phyloP scores from a whole-genome alignment of 768 basidiomycete species.

The Scleroderma bovista region DNA sequence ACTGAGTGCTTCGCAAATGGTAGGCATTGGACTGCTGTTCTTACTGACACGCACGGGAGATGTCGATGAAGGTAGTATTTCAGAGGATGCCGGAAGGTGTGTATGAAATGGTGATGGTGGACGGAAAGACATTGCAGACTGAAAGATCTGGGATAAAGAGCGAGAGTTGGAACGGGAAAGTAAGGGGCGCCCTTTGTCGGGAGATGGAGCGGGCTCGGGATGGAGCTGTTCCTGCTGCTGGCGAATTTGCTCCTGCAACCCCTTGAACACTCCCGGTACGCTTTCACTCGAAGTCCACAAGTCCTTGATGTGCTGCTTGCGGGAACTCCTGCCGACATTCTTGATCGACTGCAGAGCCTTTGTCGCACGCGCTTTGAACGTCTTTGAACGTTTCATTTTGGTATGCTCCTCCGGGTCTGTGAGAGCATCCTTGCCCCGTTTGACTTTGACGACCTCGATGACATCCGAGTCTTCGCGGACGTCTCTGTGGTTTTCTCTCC shows the following conservation, averaged over 20 bases:
- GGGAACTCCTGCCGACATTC: slow-evolving; percentile 33
- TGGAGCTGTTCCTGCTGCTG: slow-evolving; percentile 11
- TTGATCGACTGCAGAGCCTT: slow-evolving; percentile 43
- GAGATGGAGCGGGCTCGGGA: slow-evolving; percentile 7
- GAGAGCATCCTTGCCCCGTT: slow-evolving; percentile 29
- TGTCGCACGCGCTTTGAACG: slow-evolving; percentile 43
- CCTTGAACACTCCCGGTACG: slow-evolving; percentile 22
- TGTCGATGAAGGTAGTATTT: slow-evolving; percentile 2
- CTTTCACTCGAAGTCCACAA: slow-evolving; percentile 27
- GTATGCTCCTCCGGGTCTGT: slow-evolving; percentile 20
- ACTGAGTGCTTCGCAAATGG: slow-evolving; percentile 11
- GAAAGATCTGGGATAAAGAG: slow-evolving; percentile 27
- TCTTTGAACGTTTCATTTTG: slow-evolving; percentile 32
- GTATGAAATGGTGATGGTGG: slow-evolving; percentile 18
- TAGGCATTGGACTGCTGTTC: slow-evolving; percentile 24
- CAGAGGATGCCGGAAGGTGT: slow-evolving; percentile 14
- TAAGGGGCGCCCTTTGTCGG: slow-evolving; percentile 19
- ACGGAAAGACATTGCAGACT: slow-evolving; percentile 22
- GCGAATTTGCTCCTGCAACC: slow-evolving; percentile 19
- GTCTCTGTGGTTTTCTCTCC: slow-evolving; percentile 18
- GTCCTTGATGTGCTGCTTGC: slow-evolving; percentile 37
- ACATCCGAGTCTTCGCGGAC: slow-evolving; percentile 48
- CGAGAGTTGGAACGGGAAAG: slow-evolving; percentile 24
- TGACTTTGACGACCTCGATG: slow-evolving; percentile 56
- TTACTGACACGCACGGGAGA: slow-evolving; percentile 3